phyloP scores from a whole-genome alignment of 257 asterid species.

The Coffea canephora region DNA sequence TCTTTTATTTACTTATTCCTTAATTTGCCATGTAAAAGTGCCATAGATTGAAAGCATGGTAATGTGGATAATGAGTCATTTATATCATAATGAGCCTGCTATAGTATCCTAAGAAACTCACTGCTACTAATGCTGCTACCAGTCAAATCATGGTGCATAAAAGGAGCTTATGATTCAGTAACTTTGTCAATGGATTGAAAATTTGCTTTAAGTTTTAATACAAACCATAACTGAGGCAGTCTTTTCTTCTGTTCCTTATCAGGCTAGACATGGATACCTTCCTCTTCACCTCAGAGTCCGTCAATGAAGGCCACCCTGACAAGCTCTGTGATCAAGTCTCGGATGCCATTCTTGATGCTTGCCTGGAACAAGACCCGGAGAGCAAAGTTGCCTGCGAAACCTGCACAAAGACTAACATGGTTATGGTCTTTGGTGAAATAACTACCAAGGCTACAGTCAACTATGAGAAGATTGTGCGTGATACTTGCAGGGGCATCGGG shows the following conservation, averaged over 20 bases:
- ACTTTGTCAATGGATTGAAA: background rate
- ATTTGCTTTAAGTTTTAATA: too few relatives aligned
- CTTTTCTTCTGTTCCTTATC: conserved; percentile 12
- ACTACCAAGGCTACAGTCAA: conserved; percentile 74
- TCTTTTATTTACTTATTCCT: too few relatives aligned
- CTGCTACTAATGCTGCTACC: background rate
- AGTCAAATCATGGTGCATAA: background rate
- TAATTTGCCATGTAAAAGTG: background rate
- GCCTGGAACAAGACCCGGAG: conserved; percentile 80
- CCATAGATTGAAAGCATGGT: background rate
- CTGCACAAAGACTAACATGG: conserved; percentile 90
- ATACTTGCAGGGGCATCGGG: conserved; percentile 82
- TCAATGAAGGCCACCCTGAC: conserved; percentile 92
- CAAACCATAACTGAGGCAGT: background rate
- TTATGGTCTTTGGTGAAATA: conserved; percentile 96
- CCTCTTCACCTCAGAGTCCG: conserved; percentile 82
- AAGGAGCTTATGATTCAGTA: background rate
- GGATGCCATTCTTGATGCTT: conserved; percentile 91
- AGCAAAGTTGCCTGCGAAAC: conserved; percentile 94
- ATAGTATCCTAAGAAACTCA: background rate
- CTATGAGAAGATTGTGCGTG: conserved; percentile 82
- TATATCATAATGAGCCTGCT: too few relatives aligned
- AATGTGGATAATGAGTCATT: background rate
- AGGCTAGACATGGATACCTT: conserved; percentile 71
- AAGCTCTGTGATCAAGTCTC: conserved; percentile 95